These are phyloP conservation scores for Plantago lanceolata DNA, from an alignment of 305 asterid species.

Conservation along the genomic window DNA sequence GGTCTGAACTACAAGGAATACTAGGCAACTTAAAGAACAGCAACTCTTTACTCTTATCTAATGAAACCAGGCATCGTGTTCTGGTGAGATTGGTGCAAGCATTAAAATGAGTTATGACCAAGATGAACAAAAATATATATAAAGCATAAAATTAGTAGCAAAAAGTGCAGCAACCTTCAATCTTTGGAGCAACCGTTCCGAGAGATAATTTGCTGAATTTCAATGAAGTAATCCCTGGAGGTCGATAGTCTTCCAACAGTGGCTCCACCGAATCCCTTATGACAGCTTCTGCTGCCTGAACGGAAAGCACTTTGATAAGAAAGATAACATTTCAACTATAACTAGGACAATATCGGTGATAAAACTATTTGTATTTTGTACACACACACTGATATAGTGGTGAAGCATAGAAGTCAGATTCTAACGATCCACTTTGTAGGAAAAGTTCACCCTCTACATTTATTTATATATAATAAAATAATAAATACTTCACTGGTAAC, in stretches of 20 bases:
- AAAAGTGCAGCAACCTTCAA: conserved; percentile 63
- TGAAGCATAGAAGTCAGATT: too few relatives aligned
- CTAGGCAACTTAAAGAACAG: background rate
- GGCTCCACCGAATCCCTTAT: conserved; percentile 94
- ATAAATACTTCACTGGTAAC: too few relatives aligned
- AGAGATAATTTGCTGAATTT: conserved; percentile 87
- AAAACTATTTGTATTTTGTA: too few relatives aligned
- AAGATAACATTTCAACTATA: conserved; percentile 1
- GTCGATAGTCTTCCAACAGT: conserved; percentile 85
- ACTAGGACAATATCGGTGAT: too few relatives aligned
- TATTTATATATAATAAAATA: too few relatives aligned
- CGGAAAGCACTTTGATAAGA: conserved; percentile 14
- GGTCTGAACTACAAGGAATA: background rate
- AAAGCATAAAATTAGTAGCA: background rate
- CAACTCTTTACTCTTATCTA: background rate
- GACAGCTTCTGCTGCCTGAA: conserved; percentile 91
- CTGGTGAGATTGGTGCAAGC: conserved; percentile 11
- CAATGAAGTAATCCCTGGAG: conserved; percentile 78
- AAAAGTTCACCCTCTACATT: too few relatives aligned
- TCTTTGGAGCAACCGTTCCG: conserved; percentile 97
- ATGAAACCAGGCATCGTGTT: conserved; percentile 1
- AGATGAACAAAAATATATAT: conserved; percentile 6
- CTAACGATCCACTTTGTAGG: too few relatives aligned
- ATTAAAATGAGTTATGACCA: conserved; percentile 4
- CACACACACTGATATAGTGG: too few relatives aligned